Base-by-base conservation (phyloP, 1,284 basidiomycete species). In the Ganoderma lucidum region DNA sequence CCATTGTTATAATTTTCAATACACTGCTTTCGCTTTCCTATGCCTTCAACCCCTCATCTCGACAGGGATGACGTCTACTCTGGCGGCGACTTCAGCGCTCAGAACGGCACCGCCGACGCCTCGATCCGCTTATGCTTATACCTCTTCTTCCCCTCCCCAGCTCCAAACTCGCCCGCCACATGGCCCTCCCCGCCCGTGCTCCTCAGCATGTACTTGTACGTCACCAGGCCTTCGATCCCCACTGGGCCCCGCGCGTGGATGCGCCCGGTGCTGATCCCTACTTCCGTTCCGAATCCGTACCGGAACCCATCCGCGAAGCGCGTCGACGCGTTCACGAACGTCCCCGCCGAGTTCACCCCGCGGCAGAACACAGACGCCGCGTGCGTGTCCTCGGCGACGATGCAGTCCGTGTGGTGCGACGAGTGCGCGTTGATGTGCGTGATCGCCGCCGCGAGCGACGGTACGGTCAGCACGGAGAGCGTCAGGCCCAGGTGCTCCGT, bases 241-340 rank as follows among this genome's bases (percentile, higher is more conserved):
- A 99, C 98, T 0, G 98, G 98, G 2, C 98, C 98, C 39, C 98
- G 86, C 2, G 98, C 97, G 78, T 99, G 98, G 65, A 98, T 98
- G 76, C 95, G 92, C 2, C 96, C 96, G 0, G 98, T 99, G 78
- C 93, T 94, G 78, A 99, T 98, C 10, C 98, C 98, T 0, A 99
- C 97, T 81, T 99, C 98, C 1, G 98, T 97, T 1, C 98, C 98
- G 73, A 98, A 95, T 0, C 98, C 98, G 80, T 96, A 99, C 67
- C 98, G 84, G 82, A 97, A 99, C 1, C 98, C 98, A 80, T 99
- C 98, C 0, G 97, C 94, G 78, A 99, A 99, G 60, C 98, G 88
- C 9, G 98, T 98, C 73, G 92, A 95, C 3, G 96, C 95, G 76
- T 99, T 99, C 72, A 98, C 89, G 77, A 94, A 99, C 9, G 95